phyloP scores from a whole-genome alignment of 192 early-diverging fungal genomes.

The Endogone sp. region DNA sequence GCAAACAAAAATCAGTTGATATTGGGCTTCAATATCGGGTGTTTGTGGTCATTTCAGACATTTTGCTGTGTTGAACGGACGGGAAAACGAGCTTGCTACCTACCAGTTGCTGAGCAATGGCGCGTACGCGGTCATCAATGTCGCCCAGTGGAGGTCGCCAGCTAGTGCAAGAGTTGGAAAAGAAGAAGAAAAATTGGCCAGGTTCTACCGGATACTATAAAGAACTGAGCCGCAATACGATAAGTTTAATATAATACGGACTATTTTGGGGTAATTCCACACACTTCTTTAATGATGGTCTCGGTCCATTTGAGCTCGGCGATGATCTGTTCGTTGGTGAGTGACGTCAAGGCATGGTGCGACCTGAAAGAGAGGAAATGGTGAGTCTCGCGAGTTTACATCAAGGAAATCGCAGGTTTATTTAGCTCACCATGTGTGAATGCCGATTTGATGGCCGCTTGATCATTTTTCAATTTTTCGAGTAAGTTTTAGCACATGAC shows the following conservation, averaged over 20 bases:
- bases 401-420: conserved; percentile 27
- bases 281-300: conserved; percentile 40
- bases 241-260: background rate
- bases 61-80: too few species aligned
- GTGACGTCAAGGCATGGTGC: conserved; percentile 44
- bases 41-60: too few species aligned
- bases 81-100: conserved; percentile 23
- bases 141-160: conserved; percentile 73
- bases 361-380: conserved; percentile 50
- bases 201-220: too few species aligned
- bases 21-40: background rate
- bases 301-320: conserved; percentile 58
- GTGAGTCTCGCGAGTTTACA: conserved; percentile 18
- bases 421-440: conserved; percentile 52
- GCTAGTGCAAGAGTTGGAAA: background rate
- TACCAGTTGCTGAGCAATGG: conserved; percentile 54
- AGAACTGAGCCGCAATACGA: too few species aligned
- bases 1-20: background rate
- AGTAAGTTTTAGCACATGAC: too few species aligned
- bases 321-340: conserved; percentile 60
- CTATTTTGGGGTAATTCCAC: conserved; percentile 49
- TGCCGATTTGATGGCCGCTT: conserved; percentile 37
- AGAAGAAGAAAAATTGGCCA: background rate
- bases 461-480: too few species aligned
- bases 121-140: conserved; percentile 68